Evolutionary conservation across 169 alveolate species (phyloP).

Genomic region (Plasmodium gonderi): DNA sequence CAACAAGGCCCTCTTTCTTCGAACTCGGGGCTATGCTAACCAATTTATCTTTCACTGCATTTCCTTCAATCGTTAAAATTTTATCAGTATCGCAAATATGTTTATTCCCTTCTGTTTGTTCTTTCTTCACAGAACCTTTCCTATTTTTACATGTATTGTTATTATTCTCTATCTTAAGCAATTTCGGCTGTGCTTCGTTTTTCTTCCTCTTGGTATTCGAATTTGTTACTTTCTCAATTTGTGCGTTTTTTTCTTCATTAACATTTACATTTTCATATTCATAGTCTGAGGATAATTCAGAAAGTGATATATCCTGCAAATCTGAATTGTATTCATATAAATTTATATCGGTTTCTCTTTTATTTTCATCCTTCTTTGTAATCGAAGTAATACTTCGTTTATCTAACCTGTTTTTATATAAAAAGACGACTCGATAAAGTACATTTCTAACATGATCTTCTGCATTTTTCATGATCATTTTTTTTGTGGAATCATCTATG

Average conservation of each 20-base stretch:
- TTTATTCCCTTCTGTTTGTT: background rate
- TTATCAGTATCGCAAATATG: background rate
- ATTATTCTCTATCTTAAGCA: background rate
- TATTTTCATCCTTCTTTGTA: background rate
- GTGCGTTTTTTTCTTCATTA: conserved; percentile 4
- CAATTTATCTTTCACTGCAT: background rate
- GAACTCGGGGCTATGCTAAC: background rate
- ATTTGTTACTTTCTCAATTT: conserved; percentile 13
- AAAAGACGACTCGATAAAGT: conserved; percentile 25
- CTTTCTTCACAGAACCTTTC: conserved; percentile 2
- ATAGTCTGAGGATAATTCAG: conserved; percentile 71
- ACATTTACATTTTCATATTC: background rate
- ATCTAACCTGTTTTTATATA: conserved; percentile 60
- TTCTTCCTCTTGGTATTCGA: conserved; percentile 5
- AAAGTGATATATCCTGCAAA: conserved; percentile 45
- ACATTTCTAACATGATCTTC: conserved; percentile 49
- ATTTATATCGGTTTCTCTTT: background rate
- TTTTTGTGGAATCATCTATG: conserved; percentile 13
- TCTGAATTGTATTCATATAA: conserved; percentile 45
- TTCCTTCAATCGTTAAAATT: background rate
- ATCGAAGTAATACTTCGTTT: background rate
- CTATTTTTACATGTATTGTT: background rate
- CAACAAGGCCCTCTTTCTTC: background rate
- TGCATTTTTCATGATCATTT: conserved; percentile 32
- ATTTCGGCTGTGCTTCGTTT: background rate